Evolutionary conservation across 1,284 basidiomycete species (phyloP), one percentile per base, ranked within the genome.

Genomic region (Trametes sp.): DNA sequence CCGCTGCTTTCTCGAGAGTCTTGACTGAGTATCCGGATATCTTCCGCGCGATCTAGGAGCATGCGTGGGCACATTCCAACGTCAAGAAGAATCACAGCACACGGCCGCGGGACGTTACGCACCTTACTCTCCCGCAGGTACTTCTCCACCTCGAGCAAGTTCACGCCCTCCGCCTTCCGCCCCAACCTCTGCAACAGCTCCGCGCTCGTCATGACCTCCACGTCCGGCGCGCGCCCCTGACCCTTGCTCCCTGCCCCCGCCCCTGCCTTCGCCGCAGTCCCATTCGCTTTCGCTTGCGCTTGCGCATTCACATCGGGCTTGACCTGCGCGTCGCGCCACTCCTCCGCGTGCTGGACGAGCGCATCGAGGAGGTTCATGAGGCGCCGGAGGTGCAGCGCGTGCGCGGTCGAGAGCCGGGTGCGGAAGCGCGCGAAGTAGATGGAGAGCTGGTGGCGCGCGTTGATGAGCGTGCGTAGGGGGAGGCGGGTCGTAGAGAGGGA

Each of bases 51-150:
- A 91, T 82, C 88, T 90, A n/a, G n/a, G n/a, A n/a, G n/a, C n/a
- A n/a, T n/a, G n/a, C 24, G 42, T 9, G 42, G 9, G 1, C 24
- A 45, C 42, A 45, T 23, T 45, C 24, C 9, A 45, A 26, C 21
- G 23, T 8, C 23, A 14, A 26, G 1, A 14, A 7, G 4, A 10
- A 4, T n/a, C n/a, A n/a, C n/a, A n/a, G n/a, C n/a, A n/a, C n/a
- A n/a, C n/a, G n/a, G n/a, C n/a, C 11, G 38, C 4, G 38, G 23
- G 9, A 24, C 42, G 16, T n/a, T n/a, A n/a, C 84, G 79, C 49
- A 96, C 91, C 82, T 96, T 97, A 72, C 93, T 96, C 60, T 84
- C 86, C 73, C 87, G 90, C 53, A 98, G 79, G 78, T 98, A 99
- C 14, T 79, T 77, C 69, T 94, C 91, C 31, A 98, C 84, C 72